Base-by-base conservation (phyloP, 257 asterid genomes). In the Primulina huaijiensis region DNA sequence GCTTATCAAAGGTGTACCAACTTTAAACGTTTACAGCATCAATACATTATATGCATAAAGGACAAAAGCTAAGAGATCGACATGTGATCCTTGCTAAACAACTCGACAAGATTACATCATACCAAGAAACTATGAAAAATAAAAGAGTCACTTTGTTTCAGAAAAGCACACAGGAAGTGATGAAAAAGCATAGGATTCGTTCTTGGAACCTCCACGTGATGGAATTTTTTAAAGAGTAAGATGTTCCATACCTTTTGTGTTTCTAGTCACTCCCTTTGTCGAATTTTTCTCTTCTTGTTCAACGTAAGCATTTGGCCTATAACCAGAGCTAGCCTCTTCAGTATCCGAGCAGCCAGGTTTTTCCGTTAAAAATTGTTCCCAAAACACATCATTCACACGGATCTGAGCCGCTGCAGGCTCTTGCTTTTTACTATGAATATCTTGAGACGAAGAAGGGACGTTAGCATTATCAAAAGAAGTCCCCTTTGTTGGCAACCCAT, bases 331-430 rank as follows among this genome's bases (percentile, higher is more conserved):
- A 12, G 93, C 90, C 82, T 87, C 97, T 83, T 88, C 96, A 10
- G 80, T 78, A 71, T 92, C 97, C 0, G 91, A 73, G 76, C 87
- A 85, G 38, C 96, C 98, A 1, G 98, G 97, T 62, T 92, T 76
- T 79, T 90, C 98, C 0, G 97, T 93, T 50, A 93, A 78, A 77
- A 90, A 93, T 74, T 89, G 96, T 72, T 93, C 98, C 98, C 97
- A 93, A 77, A 93, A 93, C 27, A 83, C 87, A 81, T 93, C 97
- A 70, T 93, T 93, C 70, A 88, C 96, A 62, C 86, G 82, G 59
- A 72, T 78, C 63, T 75, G 86, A 67, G 67, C 77, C 19, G 78
- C 68, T 64, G 81, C 72, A 50, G 83, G 79, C 40, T 30, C 88
- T 71, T 76, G 83, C 74, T 83, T 82, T 72, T 77, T 75, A n/a